Conservation (phyloP, 768 basidiomycete genomes). For the Neoboletus subvelutipes region DNA sequence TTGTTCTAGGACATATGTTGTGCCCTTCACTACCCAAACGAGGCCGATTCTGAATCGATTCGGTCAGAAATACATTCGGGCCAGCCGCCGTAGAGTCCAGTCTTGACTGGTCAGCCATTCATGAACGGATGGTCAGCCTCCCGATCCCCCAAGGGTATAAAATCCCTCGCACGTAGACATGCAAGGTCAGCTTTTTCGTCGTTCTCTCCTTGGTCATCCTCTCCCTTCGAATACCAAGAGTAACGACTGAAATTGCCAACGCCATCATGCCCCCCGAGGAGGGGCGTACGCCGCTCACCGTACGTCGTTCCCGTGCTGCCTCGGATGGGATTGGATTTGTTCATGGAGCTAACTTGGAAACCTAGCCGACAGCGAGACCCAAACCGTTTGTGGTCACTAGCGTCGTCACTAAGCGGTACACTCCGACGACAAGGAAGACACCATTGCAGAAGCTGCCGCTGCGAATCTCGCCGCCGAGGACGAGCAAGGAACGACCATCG, state of each 20-base stretch:
- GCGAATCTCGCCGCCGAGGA: neutral
- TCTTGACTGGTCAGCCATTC: neutral
- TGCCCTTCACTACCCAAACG: neutral
- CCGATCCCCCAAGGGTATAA: neutral
- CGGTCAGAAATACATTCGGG: neutral
- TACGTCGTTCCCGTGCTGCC: neutral
- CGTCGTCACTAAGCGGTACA: neutral
- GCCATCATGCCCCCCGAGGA: neutral
- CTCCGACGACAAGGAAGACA: neutral
- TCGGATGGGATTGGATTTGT: too few species aligned
- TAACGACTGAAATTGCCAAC: neutral
- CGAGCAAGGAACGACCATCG: neutral
- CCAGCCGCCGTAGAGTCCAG: neutral
- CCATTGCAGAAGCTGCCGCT: neutral
- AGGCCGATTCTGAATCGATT: neutral
- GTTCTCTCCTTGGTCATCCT: neutral
- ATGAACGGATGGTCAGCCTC: neutral
- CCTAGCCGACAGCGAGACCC: neutral
- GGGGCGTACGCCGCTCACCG: neutral
- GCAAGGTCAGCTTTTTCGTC: neutral
- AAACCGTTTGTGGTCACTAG: slow-evolving; percentile 15
- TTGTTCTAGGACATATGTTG: neutral
- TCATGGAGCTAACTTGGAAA: neutral
- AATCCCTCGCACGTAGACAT: neutral
- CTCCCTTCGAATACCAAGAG: neutral